A percentile compares a stretch with the other conserved stretches of the same genome.
Conservation (phyloP, 768 basidiomycete genomes). For the Zangia roseola region DNA sequence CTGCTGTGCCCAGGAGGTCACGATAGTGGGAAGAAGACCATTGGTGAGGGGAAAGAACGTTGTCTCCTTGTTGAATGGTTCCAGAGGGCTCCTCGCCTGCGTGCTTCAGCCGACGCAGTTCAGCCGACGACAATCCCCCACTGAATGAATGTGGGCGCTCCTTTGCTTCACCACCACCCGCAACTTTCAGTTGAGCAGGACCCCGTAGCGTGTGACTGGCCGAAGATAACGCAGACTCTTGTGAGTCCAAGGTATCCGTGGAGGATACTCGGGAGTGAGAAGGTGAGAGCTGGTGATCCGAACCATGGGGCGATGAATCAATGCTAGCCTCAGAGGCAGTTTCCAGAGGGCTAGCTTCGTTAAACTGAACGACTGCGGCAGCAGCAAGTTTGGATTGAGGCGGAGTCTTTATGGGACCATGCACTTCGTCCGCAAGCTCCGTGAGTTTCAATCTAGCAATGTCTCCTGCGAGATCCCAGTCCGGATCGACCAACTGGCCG, state of each 20-base stretch:
- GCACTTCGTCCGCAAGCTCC: constrained; percentile 51
- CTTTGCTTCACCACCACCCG: constrained; percentile 54
- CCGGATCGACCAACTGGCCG: constrained; percentile 60
- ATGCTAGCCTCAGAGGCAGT: constrained; percentile 69
- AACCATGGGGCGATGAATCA: constrained; percentile 68
- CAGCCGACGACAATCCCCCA: constrained; percentile 70
- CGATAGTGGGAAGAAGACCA: constrained; percentile 52
- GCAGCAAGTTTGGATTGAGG: constrained; percentile 62
- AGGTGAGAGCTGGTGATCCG: constrained; percentile 62
- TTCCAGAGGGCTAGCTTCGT: constrained; percentile 70
- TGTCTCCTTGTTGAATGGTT: constrained; percentile 35
- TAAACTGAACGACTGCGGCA: constrained; percentile 52
- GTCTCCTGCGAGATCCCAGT: constrained; percentile 74
- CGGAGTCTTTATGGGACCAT: constrained; percentile 57
- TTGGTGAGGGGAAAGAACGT: constrained; percentile 42
- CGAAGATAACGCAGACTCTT: constrained; percentile 50
- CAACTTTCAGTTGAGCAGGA: constrained; percentile 53
- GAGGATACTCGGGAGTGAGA: constrained; percentile 83
- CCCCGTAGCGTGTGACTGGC: constrained; percentile 58
- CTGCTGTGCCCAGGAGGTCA: constrained; percentile 37
- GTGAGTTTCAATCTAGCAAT: constrained; percentile 69
- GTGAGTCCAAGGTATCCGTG: constrained; percentile 69
- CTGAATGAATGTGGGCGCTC: constrained; percentile 83
- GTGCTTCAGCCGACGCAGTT: constrained; percentile 74
- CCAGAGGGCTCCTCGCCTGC: constrained; percentile 47